Base-by-base conservation (phyloP, 164 flowering plant genomes). In the Hamamelis virginiana region DNA sequence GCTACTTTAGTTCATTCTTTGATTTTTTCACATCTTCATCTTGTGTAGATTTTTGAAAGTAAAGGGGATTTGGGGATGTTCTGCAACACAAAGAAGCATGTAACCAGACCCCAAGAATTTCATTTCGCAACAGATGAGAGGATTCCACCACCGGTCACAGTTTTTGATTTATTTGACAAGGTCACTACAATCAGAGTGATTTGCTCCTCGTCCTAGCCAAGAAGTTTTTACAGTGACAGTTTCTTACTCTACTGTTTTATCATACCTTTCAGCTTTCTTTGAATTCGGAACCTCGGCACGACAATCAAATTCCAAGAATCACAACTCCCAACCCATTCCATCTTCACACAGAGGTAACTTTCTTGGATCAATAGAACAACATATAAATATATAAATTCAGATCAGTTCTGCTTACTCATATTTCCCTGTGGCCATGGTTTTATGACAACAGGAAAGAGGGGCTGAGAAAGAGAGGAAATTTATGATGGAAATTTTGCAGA, bases 121-220 rank as follows among this genome's bases (percentile, higher is more conserved):
- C 93, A 91, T 71, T 96, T 96, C 72, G 95, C 95, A 48, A 91
- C 90, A 19, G 84, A 96, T 74, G 94, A 90, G 68, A 81, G 99
- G 79, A 83, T 89, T 57, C 89, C 93, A 16, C 87, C 81, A 26
- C 79, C 80, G 4, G 51, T 72, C 33, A 6, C 78, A 45, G 87
- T 92, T 21, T 67, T 68, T 63, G 92, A 91, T 72, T 64, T 90
- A 38, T 87, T 96, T 81, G 98, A 91, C 73, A 93, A 93, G 95
- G 98, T 91, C 70, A 0, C 27, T 52, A 43, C 11, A 25, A 8
- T 33, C 6, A 33, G 41, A 33, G 41, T 33, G 41, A 6, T 33
- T 33, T 33, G 6, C 41, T 33, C 41, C 6, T 33, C 2, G 41
- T 33, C 2, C 41, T 33, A 33, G 41, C 41, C 6, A 33, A 33